Base-by-base conservation (phyloP, 1,284 basidiomycete species). In the Flammula alnicola region DNA sequence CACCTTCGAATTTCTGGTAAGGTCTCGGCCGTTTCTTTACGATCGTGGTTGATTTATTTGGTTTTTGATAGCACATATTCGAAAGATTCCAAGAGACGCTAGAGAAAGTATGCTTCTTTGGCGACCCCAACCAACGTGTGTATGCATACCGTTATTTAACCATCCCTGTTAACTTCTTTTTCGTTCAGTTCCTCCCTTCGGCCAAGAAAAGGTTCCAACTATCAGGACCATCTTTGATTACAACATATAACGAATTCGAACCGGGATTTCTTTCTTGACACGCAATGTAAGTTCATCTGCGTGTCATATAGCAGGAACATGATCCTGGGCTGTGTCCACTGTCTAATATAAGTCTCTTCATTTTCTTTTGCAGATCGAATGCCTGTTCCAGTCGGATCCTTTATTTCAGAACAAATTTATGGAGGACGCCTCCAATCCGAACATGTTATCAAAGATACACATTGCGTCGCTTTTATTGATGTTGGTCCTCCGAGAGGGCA, bases 181-280 rank as follows among this genome's bases (percentile, higher is more conserved):
- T 5, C n/a, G n/a, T 20, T n/a, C 53, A 81, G 78, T 81, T 3
- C 73, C 79, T 10, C 79, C 79, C 0, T 77, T 68, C 51, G 77
- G 78, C 0, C 62, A 72, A 40, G 75, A 78, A 4, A 59, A 67
- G 2, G 62, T 74, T 0, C 60, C 63, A 2, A 62, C 64, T 16
- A 62, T 80, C 23, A 57, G 69, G 49, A 77, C 75, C 9, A 72
- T 81, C 1, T 81, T 79, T 53, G 76, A 80, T 30, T 80, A 7
- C 42, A 64, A 16, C 74, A 79, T 53, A 61, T 80, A n/a, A 55
- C 64, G 23, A 37, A 46, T 2, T 49, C 55, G 0, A 59, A 23
- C 17, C n/a, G 22, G n/a, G 39, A 66, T 3, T 63, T 67, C 29
- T 75, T 80, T 47, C 63, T 79, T 11, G 64, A 78, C 52, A 76